phyloP scores from a whole-genome alignment of 192 early-diverging fungal genomes.

The Geranomyces michiganensis region DNA sequence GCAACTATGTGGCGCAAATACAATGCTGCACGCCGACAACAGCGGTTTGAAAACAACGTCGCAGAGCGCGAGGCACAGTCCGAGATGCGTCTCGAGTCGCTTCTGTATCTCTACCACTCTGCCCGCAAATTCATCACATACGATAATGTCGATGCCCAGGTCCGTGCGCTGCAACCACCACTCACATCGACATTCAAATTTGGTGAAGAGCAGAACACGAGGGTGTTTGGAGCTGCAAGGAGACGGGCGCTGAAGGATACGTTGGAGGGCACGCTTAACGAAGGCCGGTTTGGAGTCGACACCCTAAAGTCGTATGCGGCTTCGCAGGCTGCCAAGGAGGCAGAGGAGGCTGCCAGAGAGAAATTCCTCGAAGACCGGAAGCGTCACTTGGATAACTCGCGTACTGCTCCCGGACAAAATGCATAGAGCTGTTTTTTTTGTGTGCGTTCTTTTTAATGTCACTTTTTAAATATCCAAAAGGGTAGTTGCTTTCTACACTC shows the following conservation, averaged over 20 bases:
- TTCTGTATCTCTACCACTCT: constrained; percentile 42
- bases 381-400: neutral
- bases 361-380: constrained; percentile 5
- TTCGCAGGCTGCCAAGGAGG: neutral
- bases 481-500: too few species aligned
- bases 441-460: too few species aligned
- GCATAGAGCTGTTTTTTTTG: too few species aligned
- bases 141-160: constrained; percentile 35
- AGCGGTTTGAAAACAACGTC: constrained; percentile 30
- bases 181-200: neutral
- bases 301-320: neutral
- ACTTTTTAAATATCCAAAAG: too few species aligned
- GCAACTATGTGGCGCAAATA: neutral
- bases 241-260: constrained; percentile 1
- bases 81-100: constrained; percentile 25
- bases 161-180: constrained; percentile 14
- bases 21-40: constrained; percentile 6
- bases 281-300: neutral
- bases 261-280: neutral
- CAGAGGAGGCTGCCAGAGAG: neutral
- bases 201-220: neutral
- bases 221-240: neutral
- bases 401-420: neutral
- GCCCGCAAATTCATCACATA: constrained; percentile 39
- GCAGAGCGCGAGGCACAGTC: neutral